Base-by-base conservation (phyloP, 2,329 filamentous ascomycete species). In the Grosmannia serpens region DNA sequence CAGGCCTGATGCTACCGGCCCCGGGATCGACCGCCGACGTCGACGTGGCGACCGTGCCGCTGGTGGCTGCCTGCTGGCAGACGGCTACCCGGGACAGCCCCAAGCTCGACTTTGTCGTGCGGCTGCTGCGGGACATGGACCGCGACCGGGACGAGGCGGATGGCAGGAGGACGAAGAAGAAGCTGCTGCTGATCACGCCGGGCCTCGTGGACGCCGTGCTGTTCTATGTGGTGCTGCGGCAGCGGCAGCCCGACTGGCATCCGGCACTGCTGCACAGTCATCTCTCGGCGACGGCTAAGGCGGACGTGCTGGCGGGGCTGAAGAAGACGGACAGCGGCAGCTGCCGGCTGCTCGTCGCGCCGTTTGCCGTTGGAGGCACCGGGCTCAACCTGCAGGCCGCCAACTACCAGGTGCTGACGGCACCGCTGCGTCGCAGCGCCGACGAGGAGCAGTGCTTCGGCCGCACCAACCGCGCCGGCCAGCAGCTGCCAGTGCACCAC, bases 1-100 rank as follows among this genome's bases (percentile, higher is more conserved):
- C 53, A 9, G 46, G 53, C 11, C 13, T 17, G 56, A 74, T 88
- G 4, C 54, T 59, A 3, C 33, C 15, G 27, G 33, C n/a, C 24
- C 8, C 27, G 17, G 41, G 24, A 20, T n/a, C 22, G 7, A 7
- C 22, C 10, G 49, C 29, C 33, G n/a, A 22, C 26, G 27, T 15
- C 10, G 46, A 55, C 22, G 31, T 56, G 17, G 24, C 24, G 5
- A 13, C 8, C 9, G 47, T 61, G 24, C 33, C 51, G 11, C 44
- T 55, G 29, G 55, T 61, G 26, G 33, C 41, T 3, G 44, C 50
- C 5, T 29, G n/a, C 53, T 44, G 53, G 51, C 50, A 52, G 27
- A 3, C 26, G 8, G 31, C 57, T 17, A 58, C 41, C 0, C 31
- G n/a, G 17, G 41, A 54, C 24, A 58, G 55, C 49, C 31, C 60